These are phyloP conservation scores for Lentinula boryana DNA, from an alignment of 768 basidiomycete genomes.

Conservation along the genomic window DNA sequence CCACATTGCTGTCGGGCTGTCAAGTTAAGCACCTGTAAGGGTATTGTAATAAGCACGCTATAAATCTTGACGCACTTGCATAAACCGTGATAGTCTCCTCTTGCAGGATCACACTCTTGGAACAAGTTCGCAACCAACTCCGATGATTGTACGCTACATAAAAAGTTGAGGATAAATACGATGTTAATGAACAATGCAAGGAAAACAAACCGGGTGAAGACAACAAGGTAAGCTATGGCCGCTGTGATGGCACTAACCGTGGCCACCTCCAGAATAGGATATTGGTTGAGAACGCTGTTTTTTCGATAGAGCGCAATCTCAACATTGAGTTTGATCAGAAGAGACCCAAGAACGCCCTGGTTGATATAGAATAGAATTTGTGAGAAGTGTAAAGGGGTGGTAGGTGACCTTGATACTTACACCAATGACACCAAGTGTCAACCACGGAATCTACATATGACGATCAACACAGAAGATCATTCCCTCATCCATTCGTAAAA, in stretches of 20 bases:
- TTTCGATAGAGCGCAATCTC: constrained; percentile 56
- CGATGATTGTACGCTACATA: constrained; percentile 60
- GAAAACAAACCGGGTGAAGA: constrained; percentile 49
- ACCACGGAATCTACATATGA: constrained; percentile 59
- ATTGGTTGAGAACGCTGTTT: constrained; percentile 47
- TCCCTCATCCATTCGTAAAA: neutral
- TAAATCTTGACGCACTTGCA: constrained; percentile 57
- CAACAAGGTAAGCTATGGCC: constrained; percentile 66
- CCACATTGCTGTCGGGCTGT: constrained; percentile 58
- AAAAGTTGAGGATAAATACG: neutral
- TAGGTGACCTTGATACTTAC: constrained; percentile 24
- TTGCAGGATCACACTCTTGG: constrained; percentile 70
- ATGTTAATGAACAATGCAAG: neutral
- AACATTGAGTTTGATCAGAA: constrained; percentile 63
- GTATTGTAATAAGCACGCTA: neutral
- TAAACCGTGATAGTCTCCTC: constrained; percentile 65
- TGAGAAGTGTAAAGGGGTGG: neutral
- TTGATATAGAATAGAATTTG: constrained; percentile 2
- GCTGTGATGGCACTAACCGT: constrained; percentile 60
- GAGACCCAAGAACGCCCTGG: constrained; percentile 60
- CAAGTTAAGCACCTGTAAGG: neutral
- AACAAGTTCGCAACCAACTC: constrained; percentile 82
- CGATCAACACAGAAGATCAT: neutral
- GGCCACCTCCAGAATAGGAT: constrained; percentile 63
- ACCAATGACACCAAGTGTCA: constrained; percentile 55